A percentile compares a stretch with the other conserved stretches of the same genome.
Conservation (phyloP, 108 stramenopile species). For the Pinguiococcus pyrenoidosus region DNA sequence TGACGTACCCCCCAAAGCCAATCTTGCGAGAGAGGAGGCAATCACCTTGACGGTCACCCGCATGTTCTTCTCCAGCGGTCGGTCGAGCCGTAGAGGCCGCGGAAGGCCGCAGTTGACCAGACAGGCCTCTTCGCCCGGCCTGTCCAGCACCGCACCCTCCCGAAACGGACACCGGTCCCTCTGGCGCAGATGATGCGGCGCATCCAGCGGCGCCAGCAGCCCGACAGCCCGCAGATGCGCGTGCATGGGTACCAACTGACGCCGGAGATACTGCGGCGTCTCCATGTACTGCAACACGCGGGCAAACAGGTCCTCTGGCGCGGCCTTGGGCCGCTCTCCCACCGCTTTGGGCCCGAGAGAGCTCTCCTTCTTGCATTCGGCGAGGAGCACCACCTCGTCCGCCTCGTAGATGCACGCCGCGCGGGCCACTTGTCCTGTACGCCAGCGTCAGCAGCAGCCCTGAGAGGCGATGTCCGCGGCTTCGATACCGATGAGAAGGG, state of each 20-base stretch:
- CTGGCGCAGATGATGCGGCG: conserved; percentile 87
- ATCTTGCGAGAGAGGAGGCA: background rate
- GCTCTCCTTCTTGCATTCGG: too few species aligned
- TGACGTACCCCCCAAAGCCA: too few species aligned
- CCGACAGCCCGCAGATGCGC: conserved; percentile 84
- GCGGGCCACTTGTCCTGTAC: too few species aligned
- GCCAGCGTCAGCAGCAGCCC: too few species aligned
- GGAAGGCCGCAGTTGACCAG: background rate
- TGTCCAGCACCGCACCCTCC: conserved; percentile 77
- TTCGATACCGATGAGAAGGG: too few species aligned
- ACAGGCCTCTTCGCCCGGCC: conserved; percentile 22
- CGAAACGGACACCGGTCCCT: conserved; percentile 64
- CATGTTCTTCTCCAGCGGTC: conserved; percentile 20
- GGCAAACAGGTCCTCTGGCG: too few species aligned
- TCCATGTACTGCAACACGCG: conserved; percentile 34
- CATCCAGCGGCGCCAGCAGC: conserved; percentile 78
- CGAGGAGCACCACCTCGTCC: too few species aligned
- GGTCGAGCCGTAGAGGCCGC: conserved; percentile 8
- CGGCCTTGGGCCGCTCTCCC: too few species aligned
- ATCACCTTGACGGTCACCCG: conserved; percentile 14
- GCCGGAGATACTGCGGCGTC: conserved; percentile 65
- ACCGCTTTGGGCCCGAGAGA: too few species aligned
- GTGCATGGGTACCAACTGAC: conserved; percentile 82
- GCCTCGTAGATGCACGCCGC: too few species aligned
- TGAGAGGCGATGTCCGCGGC: too few species aligned